A percentile compares a stretch with the other conserved stretches of the same genome.
Evolutionary conservation across 495 filamentous ascomycete genomes (phyloP).

Genomic region (Penicillium goetzii): DNA sequence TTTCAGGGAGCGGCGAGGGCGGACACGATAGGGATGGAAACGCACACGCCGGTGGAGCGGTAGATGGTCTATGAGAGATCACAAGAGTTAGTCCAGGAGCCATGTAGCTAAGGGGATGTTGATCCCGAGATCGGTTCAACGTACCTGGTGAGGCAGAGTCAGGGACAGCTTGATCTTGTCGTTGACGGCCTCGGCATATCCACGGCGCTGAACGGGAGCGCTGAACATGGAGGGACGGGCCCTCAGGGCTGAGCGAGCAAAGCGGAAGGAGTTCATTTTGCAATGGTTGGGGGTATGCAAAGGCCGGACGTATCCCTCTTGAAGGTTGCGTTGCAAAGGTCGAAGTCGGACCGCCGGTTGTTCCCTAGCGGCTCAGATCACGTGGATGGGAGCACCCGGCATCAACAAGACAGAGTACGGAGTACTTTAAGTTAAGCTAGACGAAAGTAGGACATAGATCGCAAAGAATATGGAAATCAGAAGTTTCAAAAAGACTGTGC

Average conservation of each 20-base stretch:
- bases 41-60: constrained; percentile 74
- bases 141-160: constrained; percentile 96
- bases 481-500: not conserved
- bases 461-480: not conserved
- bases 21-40: constrained; percentile 19
- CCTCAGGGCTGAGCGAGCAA: constrained; percentile 84
- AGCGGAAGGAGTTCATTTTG: constrained; percentile 87
- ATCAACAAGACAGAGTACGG: not conserved
- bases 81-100: constrained; percentile 29
- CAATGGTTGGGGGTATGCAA: constrained; percentile 43
- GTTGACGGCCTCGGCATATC: constrained; percentile 90
- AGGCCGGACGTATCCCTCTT: constrained; percentile 46
- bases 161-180: constrained; percentile 99
- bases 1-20: constrained; percentile 23
- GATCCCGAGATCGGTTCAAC: constrained; percentile 33
- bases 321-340: constrained; percentile 53
- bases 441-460: not conserved
- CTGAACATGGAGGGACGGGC: constrained; percentile 71
- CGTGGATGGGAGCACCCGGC: constrained; percentile 32
- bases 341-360: constrained; percentile 51
- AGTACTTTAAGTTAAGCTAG: not conserved
- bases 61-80: constrained; percentile 64
- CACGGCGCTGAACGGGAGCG: constrained; percentile 75
- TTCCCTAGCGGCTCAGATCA: constrained; percentile 48
- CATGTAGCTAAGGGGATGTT: constrained; percentile 13